phyloP scores from a whole-genome alignment of 139 green algal species.

The Bryopsis sp. region DNA sequence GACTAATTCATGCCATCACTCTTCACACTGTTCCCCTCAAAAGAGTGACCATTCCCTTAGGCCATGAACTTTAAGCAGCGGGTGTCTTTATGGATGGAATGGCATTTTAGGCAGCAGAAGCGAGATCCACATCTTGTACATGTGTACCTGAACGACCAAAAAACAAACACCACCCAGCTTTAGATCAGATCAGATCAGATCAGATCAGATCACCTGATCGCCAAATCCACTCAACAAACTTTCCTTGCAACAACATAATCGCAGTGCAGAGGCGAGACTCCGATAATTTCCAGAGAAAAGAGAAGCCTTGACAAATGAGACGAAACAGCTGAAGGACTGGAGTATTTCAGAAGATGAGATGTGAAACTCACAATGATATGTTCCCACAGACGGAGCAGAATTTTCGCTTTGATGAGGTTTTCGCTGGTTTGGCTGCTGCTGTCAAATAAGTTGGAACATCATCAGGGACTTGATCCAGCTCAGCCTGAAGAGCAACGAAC shows the following conservation, averaged over 20 bases:
- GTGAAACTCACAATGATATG: not conserved
- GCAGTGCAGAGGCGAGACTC: not conserved
- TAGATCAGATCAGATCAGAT: not conserved
- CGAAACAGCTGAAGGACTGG: no score
- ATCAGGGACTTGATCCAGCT: conserved; percentile 9
- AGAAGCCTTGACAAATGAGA: no score
- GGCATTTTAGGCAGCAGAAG: conserved; percentile 11
- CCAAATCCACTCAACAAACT: not conserved
- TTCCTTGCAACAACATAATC: not conserved
- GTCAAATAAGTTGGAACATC: conserved; percentile 11
- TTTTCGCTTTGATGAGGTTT: not conserved
- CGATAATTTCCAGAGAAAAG: no score
- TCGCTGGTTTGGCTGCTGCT: not conserved
- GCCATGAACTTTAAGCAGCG: conserved; percentile 21
- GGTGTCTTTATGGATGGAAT: conserved; percentile 17
- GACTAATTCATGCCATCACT: no score
- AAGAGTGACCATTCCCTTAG: no score
- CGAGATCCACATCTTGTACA: conserved; percentile 15
- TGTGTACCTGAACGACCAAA: conserved; percentile 2
- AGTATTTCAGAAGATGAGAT: no score
- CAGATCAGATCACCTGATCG: not conserved
- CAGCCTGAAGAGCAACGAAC: no score
- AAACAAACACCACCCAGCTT: not conserved
- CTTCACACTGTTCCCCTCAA: no score
- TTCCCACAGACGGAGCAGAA: conserved; percentile 18